Percentiles rank a stretch among this genome's conserved stretches.
Evolutionary conservation across 2,329 filamentous ascomycete species (phyloP).

Genomic region (Sarocladium oryzae): DNA sequence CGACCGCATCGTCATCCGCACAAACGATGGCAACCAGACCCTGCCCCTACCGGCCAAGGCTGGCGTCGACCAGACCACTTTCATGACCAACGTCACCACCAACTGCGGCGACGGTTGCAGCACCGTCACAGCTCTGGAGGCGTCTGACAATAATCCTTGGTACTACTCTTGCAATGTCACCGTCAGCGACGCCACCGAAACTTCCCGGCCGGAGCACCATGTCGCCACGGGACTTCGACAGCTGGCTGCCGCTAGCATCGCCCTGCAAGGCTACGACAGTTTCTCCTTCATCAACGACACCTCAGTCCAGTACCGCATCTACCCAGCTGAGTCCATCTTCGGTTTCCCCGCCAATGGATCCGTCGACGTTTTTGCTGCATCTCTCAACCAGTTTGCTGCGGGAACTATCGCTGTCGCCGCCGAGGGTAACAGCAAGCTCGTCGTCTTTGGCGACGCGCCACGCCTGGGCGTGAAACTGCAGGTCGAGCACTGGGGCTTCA

Average conservation of each 20-base stretch:
- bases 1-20: background rate
- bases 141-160: slow-evolving; percentile 28
- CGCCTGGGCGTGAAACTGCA: background rate
- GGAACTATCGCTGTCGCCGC: background rate
- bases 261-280: background rate
- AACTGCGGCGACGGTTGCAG: slow-evolving; percentile 15
- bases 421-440: background rate
- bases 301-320: background rate
- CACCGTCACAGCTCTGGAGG: slow-evolving; percentile 30
- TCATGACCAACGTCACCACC: slow-evolving; percentile 20
- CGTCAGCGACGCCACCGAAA: slow-evolving; percentile 25
- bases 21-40: background rate
- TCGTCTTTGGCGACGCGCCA: background rate
- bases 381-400: background rate
- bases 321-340: background rate
- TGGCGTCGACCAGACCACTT: slow-evolving; percentile 29
- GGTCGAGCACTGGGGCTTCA: background rate
- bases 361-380: background rate
- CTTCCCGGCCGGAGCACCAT: slow-evolving; percentile 27
- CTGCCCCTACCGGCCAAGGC: slow-evolving; percentile 20
- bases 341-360: background rate
- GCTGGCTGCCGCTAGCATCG: background rate
- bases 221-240: background rate
- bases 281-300: background rate
- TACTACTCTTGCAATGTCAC: slow-evolving; percentile 35